Evolutionary conservation across 768 basidiomycete species (phyloP), one percentile per base, ranked within the genome.

Genomic region (Pisolithus microcarpus): DNA sequence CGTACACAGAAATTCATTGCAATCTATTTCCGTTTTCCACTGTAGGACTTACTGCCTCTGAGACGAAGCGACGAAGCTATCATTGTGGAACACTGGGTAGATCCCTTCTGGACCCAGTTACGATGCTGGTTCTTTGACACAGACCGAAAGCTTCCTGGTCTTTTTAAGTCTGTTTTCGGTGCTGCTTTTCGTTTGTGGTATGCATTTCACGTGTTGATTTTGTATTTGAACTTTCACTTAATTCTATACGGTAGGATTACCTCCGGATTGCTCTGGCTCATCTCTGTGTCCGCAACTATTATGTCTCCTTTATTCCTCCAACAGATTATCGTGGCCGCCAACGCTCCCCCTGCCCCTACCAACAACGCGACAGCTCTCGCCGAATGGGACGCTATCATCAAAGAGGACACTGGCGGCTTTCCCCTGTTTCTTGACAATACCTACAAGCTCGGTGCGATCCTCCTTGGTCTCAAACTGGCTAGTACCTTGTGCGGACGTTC

Each of bases 221-320:
- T 38, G 38, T 28, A 8, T 26, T 16, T 52, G 15, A 13, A 13
- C n/a, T 8, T 8, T n/a, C 24, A n/a, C 21, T 50, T 19, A 46
- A 39, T 18, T 39, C 50, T 30, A 38, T 46, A 11, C 42, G 21
- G 30, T 43, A 65, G 64, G 59, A 24, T 61, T 15, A 51, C 59
- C 30, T 65, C 64, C 13, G 64, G 51, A 11, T 11, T 65, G n/a
- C 52, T 65, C n/a, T 65, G 64, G 64, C 54, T 65, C 50, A 26
- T 65, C 4, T 65, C 64, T 18, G 28, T 63, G 19, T 43, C 46
- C 45, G 56, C 61, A 10, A 38, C 45, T 26, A 52, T 65, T 37
- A 43, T 65, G 34, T 47, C 64, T 11, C 64, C 64, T 18, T 23
- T 65, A 2, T 30, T 65, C n/a, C 37, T 65, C 3, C 64, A 65